Percentiles rank a stretch among this genome's conserved stretches.
Conservation (phyloP, 192 early-diverging fungal genomes). For the Gonapodya sp. region DNA sequence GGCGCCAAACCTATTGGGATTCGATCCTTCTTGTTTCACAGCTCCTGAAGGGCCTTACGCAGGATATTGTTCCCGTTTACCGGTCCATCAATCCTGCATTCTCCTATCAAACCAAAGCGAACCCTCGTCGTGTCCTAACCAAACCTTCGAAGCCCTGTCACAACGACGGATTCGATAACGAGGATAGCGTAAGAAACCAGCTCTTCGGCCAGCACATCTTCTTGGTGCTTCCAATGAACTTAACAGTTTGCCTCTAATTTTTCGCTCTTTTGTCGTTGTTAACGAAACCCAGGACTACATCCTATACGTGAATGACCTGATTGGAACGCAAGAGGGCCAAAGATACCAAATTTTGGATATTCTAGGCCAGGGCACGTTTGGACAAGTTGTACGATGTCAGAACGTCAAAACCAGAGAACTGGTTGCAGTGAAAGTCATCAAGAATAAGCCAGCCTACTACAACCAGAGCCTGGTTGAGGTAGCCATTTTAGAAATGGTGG, state of each 20-base stretch:
- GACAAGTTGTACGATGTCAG: constrained; percentile 94
- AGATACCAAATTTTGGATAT: constrained; percentile 88
- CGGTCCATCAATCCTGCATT: constrained; percentile 71
- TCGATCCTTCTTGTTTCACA: background rate
- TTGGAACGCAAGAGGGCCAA: constrained; percentile 83
- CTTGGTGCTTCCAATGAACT: too few species aligned
- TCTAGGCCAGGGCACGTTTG: constrained; percentile 95
- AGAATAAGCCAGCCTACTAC: constrained; percentile 95
- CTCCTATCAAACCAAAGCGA: constrained; percentile 62
- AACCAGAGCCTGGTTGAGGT: constrained; percentile 97
- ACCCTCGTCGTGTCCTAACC: constrained; percentile 85
- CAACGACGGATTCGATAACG: constrained; percentile 92
- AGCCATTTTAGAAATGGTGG: constrained; percentile 76
- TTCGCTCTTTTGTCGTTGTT: too few species aligned
- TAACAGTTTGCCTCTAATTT: too few species aligned
- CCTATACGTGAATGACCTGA: constrained; percentile 89
- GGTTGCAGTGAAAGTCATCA: constrained; percentile 95
- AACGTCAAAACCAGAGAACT: constrained; percentile 86
- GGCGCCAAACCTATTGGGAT: background rate
- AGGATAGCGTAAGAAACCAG: constrained; percentile 16
- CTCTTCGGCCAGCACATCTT: background rate
- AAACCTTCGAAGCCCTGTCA: constrained; percentile 82
- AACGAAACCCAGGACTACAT: constrained; percentile 85
- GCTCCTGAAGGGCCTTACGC: constrained; percentile 9
- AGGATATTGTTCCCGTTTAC: constrained; percentile 61